These are phyloP conservation scores for Stagonosporopsis rhizophila DNA, from an alignment of 2,329 filamentous ascomycete genomes.

Conservation along the genomic window DNA sequence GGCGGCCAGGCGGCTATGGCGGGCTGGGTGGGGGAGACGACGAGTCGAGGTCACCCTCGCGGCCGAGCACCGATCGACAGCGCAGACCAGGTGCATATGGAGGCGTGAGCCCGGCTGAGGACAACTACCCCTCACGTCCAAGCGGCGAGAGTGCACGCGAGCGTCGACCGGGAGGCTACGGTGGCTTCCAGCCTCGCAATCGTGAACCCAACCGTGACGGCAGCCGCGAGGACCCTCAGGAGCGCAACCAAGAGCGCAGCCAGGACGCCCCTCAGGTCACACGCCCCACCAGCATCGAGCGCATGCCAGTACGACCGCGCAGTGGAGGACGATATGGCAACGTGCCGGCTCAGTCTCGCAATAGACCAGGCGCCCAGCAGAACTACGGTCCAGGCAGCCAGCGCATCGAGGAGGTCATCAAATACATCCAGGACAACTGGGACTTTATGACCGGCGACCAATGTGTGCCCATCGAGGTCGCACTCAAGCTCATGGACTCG, in stretches of 20 bases:
- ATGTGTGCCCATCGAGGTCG: conserved; percentile 91
- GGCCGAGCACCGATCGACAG: conserved; percentile 36
- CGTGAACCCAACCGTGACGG: conserved; percentile 25
- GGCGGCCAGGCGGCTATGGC: conserved; percentile 44
- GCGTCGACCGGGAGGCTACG: conserved; percentile 38
- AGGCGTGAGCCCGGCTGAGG: conserved; percentile 39
- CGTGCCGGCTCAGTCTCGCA: conserved; percentile 39
- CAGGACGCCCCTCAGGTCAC: conserved; percentile 41
- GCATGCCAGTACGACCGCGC: conserved; percentile 50
- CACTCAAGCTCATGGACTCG: conserved; percentile 91
- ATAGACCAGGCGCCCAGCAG: conserved; percentile 28
- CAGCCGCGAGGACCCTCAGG: neutral
- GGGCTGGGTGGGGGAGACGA: conserved; percentile 29
- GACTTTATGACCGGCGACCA: conserved; percentile 87
- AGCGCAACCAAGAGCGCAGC: conserved; percentile 22
- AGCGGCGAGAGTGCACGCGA: conserved; percentile 30
- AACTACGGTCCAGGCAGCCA: conserved; percentile 50
- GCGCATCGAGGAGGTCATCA: conserved; percentile 68
- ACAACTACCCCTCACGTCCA: conserved; percentile 28
- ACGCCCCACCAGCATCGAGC: conserved; percentile 52
- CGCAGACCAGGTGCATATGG: conserved; percentile 37
- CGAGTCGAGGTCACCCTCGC: conserved; percentile 24
- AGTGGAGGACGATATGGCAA: conserved; percentile 37
- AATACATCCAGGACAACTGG: conserved; percentile 88
- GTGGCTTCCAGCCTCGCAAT: conserved; percentile 34